Evolutionary conservation across 2,329 filamentous ascomycete species (phyloP), one percentile per base, ranked within the genome.

Genomic region (Phoma sp.): DNA sequence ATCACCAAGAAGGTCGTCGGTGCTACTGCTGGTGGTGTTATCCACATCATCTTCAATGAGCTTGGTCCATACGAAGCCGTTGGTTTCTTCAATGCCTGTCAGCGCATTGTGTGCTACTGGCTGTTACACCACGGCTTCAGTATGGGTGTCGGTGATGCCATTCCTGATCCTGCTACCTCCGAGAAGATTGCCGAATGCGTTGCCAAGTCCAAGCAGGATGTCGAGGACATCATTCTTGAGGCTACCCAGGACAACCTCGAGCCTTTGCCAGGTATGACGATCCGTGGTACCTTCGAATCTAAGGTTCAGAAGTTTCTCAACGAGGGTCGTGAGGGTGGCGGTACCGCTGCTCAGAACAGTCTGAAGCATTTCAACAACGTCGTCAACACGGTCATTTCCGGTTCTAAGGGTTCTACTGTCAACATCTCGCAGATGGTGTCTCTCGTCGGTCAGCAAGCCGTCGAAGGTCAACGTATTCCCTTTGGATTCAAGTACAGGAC

Each of bases 361-460:
- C 79, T 99, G 74, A 97, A 96, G 79, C 91, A 97, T 77, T 82
- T 90, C 68, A 99, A 99, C 83, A 97, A 98, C 69, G 93, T 93
- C 45, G 91, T 96, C 49, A 91, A 92, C 71, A 99, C 98, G 90
- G 92, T 96, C 57, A 87, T 88, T 47, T 97, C 95, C 55, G 95
- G 95, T 69, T 99, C 96, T 65, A 99, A 99, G 82, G 95, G 95
- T 74, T 98, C 95, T 2, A 93, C 91, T 10, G 98, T 99, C 82
- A 99, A 99, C 75, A 98, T 99, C 67, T 97, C 96, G 13, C 95
- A 99, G 78, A 99, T 99, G 95, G 96, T 93, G 59, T 95, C 95
- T 24, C 85, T 98, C 61, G 96, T 99, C 56, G 95, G 96, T 62
- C 95, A 99, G 75, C 96, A 99, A 75, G 96, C 96, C 61, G 92